Conservation (phyloP, 768 basidiomycete genomes). For the Agaricus subrufescens region DNA sequence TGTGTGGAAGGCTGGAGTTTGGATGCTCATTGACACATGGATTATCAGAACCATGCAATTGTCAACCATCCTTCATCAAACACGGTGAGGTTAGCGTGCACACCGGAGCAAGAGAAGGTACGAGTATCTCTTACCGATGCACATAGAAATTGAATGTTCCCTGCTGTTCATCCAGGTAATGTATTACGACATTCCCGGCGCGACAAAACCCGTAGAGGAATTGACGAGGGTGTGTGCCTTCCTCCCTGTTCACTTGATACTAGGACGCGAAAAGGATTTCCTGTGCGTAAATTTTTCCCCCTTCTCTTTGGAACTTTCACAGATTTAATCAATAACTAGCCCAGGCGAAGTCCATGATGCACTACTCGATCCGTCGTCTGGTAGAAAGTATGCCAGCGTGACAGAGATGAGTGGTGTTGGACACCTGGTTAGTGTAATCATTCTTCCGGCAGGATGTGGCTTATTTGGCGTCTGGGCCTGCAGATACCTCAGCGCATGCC, state of each 20-base stretch:
- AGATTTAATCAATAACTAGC: constrained; percentile 16
- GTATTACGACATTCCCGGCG: constrained; percentile 56
- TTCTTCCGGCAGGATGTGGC: background rate
- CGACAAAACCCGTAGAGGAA: constrained; percentile 45
- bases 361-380: constrained; percentile 28
- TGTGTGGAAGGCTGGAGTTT: constrained; percentile 32
- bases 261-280: constrained; percentile 6
- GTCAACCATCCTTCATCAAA: constrained; percentile 28
- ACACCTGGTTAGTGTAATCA: constrained; percentile 21
- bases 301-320: background rate
- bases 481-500: constrained; percentile 14
- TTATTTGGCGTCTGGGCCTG: background rate
- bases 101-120: constrained; percentile 59
- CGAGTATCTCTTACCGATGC: too few relatives aligned
- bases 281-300: constrained; percentile 43
- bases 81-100: constrained; percentile 48
- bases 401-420: constrained; percentile 22
- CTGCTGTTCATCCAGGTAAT: constrained; percentile 38
- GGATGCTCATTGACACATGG: constrained; percentile 13
- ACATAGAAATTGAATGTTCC: background rate
- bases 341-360: constrained; percentile 30
- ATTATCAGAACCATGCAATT: constrained; percentile 41
- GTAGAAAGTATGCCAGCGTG: constrained; percentile 30
- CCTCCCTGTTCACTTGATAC: constrained; percentile 6
- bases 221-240: constrained; percentile 34